Evolutionary conservation across 371 early-diverging fungal genomes (phyloP), one percentile per base, ranked within the genome.

Genomic region (Haplosporangium sp.): DNA sequence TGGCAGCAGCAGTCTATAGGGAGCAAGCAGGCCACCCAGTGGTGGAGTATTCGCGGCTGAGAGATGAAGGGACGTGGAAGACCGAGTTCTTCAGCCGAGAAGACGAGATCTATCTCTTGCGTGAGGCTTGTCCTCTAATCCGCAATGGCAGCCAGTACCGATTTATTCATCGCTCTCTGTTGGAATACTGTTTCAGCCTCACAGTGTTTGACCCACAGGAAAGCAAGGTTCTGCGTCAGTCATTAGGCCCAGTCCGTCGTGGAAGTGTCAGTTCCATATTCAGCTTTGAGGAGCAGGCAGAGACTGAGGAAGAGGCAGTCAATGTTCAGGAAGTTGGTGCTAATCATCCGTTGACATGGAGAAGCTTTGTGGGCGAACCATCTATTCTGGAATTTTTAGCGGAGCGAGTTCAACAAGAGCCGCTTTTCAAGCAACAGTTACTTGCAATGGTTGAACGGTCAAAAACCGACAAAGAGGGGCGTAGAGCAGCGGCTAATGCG

Each of bases 301-400:
- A 48, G 1, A 9, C 7, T n/a, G 11, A 37, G 21, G 16, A 38
- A 5, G 20, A 9, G 7, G 48, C 14, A n/a, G 18, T 48, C 48
- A 48, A 7, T 16, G 16, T 16, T 48, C 14, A 48, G 48, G 7
- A 14, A 48, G 7, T 7, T n/a, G n/a, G 7, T n/a, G 40, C 20
- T 16, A 21, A 42, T 10, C 40, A 42, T 16, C 56, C 56, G 12
- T 41, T 59, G 47, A 43, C 9, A 5, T 18, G n/a, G 59, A 47
- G 21, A 16, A 59, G 37, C 21, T 20, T 59, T 23, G 59, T 59
- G 41, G 21, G n/a, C 0, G 47, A 59, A 13, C 47, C 59, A 29
- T 45, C 59, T 20, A 47, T 59, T 29, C 7, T 47, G 18, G 47
- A 48, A n/a, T 59, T 59, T 45, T 20, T 59, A 14, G 59, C n/a